Percentiles rank a stretch among this genome's conserved stretches.
These are phyloP conservation scores for Neurospora crassa DNA, from an alignment of 2,329 filamentous ascomycete genomes.

Conservation along the genomic window DNA sequence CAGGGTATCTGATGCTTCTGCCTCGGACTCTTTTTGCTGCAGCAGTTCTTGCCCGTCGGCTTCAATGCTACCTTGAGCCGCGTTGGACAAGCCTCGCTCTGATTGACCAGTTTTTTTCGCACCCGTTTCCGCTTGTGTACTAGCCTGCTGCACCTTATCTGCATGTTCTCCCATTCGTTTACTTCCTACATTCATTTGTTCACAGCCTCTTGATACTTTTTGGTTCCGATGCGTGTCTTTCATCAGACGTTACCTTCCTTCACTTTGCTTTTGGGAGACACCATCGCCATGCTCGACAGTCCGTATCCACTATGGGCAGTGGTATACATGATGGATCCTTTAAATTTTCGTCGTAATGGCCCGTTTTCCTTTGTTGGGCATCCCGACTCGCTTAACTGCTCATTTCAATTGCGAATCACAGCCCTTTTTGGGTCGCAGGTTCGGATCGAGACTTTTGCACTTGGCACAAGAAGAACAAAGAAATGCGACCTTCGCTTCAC, in stretches of 20 bases:
- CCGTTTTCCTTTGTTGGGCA: neutral
- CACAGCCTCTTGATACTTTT: neutral
- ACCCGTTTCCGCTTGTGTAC: conserved; percentile 7
- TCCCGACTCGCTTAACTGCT: neutral
- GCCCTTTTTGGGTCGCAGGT: neutral
- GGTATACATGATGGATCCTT: neutral
- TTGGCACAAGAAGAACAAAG: neutral
- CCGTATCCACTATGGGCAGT: neutral
- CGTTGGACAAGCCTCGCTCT: conserved; percentile 12
- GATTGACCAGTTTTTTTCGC: conserved; percentile 13
- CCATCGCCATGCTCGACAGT: neutral
- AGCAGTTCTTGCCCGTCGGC: neutral
- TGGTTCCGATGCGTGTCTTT: neutral
- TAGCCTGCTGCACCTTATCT: conserved; percentile 9
- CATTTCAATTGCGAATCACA: neutral
- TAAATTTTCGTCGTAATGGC: neutral
- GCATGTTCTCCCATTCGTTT: conserved; percentile 6
- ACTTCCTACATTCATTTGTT: neutral
- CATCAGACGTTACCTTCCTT: neutral
- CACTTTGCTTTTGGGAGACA: neutral
- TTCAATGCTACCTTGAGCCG: conserved; percentile 3
- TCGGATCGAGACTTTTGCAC: neutral
- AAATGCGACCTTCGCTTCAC: neutral
- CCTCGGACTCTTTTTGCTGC: neutral
- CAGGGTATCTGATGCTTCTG: no score